Conservation (phyloP, 805 yeast species). For the Suhomyces emberorum region DNA sequence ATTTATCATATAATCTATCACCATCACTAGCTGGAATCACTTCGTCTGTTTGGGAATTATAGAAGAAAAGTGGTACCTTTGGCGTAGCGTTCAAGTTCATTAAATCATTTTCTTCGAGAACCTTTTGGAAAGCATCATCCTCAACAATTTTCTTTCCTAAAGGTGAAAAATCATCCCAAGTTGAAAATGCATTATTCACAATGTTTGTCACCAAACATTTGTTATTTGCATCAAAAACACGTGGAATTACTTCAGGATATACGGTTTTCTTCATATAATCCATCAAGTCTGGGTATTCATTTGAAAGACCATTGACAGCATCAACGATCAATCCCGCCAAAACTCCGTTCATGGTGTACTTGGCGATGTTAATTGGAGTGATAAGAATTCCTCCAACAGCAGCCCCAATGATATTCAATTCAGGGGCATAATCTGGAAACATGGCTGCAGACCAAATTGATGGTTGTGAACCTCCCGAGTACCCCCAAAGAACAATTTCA, state of each 20-base stretch:
- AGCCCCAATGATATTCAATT: conserved; percentile 27
- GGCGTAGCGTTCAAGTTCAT: conserved; percentile 3
- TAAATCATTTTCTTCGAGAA: neutral
- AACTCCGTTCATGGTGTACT: conserved; percentile 20
- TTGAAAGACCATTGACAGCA: conserved; percentile 28
- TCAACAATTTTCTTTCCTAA: neutral
- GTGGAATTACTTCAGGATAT: neutral
- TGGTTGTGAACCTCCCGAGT: conserved; percentile 39
- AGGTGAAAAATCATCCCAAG: neutral
- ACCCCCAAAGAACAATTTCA: conserved; percentile 29
- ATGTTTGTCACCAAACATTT: neutral
- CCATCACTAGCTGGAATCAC: conserved; percentile 7
- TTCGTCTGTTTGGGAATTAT: conserved; percentile 10
- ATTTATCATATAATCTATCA: neutral
- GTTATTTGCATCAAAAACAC: neutral
- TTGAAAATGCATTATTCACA: neutral
- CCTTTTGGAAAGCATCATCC: neutral
- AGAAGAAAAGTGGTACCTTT: conserved; percentile 10
- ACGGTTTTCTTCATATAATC: conserved; percentile 4
- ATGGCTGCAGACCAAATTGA: conserved; percentile 37
- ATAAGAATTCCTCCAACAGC: conserved; percentile 37
- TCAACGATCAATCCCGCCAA: conserved; percentile 29
- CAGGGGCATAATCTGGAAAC: conserved; percentile 37
- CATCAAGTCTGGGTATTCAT: conserved; percentile 27
- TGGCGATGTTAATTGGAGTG: conserved; percentile 28